A percentile compares a stretch with the other conserved stretches of the same genome.
Conservation (phyloP, 2,329 filamentous ascomycete species). For the Geoglossum cookeanum region DNA sequence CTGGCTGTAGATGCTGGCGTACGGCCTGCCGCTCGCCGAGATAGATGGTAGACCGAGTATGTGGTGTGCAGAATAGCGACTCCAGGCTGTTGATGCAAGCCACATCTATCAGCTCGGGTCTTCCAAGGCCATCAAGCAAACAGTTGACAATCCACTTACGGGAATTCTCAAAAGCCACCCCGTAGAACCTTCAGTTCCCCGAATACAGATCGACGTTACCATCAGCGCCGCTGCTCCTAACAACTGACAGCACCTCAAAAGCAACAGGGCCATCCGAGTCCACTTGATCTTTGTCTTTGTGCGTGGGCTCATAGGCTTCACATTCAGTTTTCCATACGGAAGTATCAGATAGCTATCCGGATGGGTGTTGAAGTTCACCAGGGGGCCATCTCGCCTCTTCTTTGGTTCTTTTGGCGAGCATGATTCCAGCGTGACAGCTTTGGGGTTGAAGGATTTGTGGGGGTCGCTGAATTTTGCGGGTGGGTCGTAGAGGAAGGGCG, state of each 20-base stretch:
- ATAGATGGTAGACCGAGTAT: conserved; percentile 69
- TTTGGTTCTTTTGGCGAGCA: conserved; percentile 20
- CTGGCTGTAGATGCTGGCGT: conserved; percentile 66
- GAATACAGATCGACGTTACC: conserved; percentile 59
- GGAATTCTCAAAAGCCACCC: conserved; percentile 61
- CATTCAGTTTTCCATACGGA: conserved; percentile 39
- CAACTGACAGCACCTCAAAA: conserved; percentile 46
- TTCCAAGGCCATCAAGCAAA: no score
- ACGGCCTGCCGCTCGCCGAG: conserved; percentile 47
- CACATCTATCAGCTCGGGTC: conserved; percentile 1
- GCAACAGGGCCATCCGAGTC: conserved; percentile 48
- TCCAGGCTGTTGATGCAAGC: conserved; percentile 37
- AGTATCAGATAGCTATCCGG: conserved; percentile 56
- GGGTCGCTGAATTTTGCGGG: conserved; percentile 15
- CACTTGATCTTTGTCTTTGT: conserved; percentile 55
- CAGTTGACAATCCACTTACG: conserved; percentile 31
- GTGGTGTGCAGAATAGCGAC: conserved; percentile 50
- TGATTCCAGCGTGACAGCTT: conserved; percentile 65
- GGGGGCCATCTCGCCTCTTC: conserved; percentile 34
- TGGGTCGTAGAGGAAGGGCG: conserved; percentile 57
- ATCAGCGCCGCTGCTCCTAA: conserved; percentile 52
- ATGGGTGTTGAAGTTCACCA: conserved; percentile 69
- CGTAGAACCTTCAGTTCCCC: conserved; percentile 40
- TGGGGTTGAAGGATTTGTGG: conserved; percentile 51
- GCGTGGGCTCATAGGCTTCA: conserved; percentile 45